Conservation (phyloP, 495 filamentous ascomycete genomes). For the Tetracladium marchalianum region DNA sequence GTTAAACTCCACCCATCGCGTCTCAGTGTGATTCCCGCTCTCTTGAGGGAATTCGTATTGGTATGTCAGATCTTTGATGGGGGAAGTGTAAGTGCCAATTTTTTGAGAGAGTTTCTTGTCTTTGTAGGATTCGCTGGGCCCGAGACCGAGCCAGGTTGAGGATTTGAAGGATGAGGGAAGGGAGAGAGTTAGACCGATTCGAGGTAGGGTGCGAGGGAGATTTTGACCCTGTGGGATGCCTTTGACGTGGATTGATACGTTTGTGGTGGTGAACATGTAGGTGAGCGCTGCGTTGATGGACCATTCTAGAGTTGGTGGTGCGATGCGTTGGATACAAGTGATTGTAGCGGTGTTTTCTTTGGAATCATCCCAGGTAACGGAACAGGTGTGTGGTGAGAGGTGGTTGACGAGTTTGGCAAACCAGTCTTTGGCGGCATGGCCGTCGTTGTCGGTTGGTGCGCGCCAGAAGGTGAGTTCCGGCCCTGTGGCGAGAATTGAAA, state of each 20-base stretch:
- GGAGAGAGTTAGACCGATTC: constrained; percentile 42
- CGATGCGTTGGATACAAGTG: constrained; percentile 31
- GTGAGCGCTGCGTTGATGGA: constrained; percentile 35
- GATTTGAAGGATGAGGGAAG: constrained; percentile 22
- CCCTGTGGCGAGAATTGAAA: constrained; percentile 13
- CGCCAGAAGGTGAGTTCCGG: constrained; percentile 37
- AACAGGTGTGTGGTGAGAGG: constrained; percentile 20
- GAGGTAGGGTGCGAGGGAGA: constrained; percentile 40
- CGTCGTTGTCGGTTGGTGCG: constrained; percentile 53
- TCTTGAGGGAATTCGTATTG: constrained; percentile 57
- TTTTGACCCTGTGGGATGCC: constrained; percentile 29
- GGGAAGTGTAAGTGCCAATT: constrained; percentile 35
- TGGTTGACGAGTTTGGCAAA: constrained; percentile 22
- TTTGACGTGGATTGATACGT: constrained; percentile 29
- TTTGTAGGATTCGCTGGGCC: constrained; percentile 52
- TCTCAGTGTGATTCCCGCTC: constrained; percentile 49
- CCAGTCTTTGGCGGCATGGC: constrained; percentile 30
- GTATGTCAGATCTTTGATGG: constrained; percentile 38
- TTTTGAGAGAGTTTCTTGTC: constrained; percentile 50
- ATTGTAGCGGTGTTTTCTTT: constrained; percentile 21
- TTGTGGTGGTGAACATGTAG: constrained; percentile 36
- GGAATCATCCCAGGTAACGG: constrained; percentile 24
- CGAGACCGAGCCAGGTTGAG: constrained; percentile 49
- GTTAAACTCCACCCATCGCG: constrained; percentile 37
- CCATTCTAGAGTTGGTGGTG: constrained; percentile 48